Evolutionary conservation across 805 yeast genomes (phyloP).

Genomic region (Candida bentonensis): DNA sequence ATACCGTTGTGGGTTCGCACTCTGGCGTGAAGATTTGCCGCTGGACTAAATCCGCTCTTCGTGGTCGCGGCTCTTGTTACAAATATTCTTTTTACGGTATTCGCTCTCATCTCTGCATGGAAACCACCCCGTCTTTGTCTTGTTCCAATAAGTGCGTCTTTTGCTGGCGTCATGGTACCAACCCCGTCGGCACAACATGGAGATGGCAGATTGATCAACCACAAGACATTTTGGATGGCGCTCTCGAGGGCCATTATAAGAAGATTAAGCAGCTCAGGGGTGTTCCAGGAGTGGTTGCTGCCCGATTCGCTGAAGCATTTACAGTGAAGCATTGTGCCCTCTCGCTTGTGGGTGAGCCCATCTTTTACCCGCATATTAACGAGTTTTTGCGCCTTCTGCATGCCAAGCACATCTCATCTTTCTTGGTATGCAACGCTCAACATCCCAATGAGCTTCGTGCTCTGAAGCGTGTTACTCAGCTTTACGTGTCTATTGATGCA

Average conservation of each 20-base stretch:
- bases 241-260: conserved; percentile 75
- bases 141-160: conserved; percentile 93
- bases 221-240: conserved; percentile 69
- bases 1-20: conserved; percentile 84
- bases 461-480: conserved; percentile 69
- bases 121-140: conserved; percentile 83
- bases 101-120: conserved; percentile 86
- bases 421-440: conserved; percentile 89
- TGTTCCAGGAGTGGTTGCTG: conserved; percentile 86
- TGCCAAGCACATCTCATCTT: conserved; percentile 65
- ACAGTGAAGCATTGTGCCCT: conserved; percentile 82
- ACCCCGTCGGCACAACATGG: conserved; percentile 94
- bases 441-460: conserved; percentile 73
- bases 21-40: conserved; percentile 92
- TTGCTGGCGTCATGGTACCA: conserved; percentile 96
- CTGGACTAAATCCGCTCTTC: conserved; percentile 88
- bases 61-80: conserved; percentile 92
- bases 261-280: conserved; percentile 92
- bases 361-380: conserved; percentile 82
- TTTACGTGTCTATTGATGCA: conserved; percentile 88
- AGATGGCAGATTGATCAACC: conserved; percentile 93
- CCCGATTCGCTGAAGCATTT: conserved; percentile 83
- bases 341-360: conserved; percentile 89
- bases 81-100: conserved; percentile 88
- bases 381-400: conserved; percentile 73